These are phyloP conservation scores for Trypanosoma caninum DNA, from an alignment of 208 protist genomes.

Conservation along the genomic window DNA sequence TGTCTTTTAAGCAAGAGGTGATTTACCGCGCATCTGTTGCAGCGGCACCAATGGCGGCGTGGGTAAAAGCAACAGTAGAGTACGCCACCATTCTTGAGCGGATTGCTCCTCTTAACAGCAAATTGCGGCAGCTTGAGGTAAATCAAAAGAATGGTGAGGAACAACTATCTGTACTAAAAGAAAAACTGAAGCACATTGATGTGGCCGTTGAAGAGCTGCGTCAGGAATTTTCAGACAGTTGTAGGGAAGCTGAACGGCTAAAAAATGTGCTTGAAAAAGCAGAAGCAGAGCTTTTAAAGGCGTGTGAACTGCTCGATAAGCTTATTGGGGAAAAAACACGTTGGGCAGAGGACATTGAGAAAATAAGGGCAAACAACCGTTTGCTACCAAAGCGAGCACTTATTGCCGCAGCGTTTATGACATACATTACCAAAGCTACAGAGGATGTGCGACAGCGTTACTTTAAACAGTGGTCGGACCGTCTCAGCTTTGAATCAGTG, in stretches of 20 bases:
- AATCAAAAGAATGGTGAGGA: slow-evolving; percentile 76
- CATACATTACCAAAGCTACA: slow-evolving; percentile 85
- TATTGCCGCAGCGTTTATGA: slow-evolving; percentile 88
- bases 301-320: slow-evolving; percentile 93
- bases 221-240: slow-evolving; percentile 87
- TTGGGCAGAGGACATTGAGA: slow-evolving; percentile 84
- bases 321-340: slow-evolving; percentile 94
- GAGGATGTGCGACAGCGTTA: slow-evolving; percentile 81
- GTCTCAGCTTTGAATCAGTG: slow-evolving; percentile 36
- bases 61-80: slow-evolving; percentile 95
- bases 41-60: slow-evolving; percentile 95
- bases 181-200: slow-evolving; percentile 89
- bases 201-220: slow-evolving; percentile 72
- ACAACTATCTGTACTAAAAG: slow-evolving; percentile 69
- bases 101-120: slow-evolving; percentile 80
- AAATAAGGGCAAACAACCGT: slow-evolving; percentile 62
- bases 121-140: slow-evolving; percentile 80
- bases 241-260: slow-evolving; percentile 92
- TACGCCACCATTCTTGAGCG: slow-evolving; percentile 94
- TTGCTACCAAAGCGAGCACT: slow-evolving; percentile 85
- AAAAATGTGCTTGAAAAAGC: slow-evolving; percentile 84
- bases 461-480: slow-evolving; percentile 77
- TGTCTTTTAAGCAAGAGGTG: slow-evolving; percentile 92
- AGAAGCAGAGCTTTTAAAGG: slow-evolving; percentile 84
- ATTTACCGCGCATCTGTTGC: slow-evolving; percentile 92